phyloP scores from a whole-genome alignment of 257 asterid genomes.

The Salvia rosmarinus region DNA sequence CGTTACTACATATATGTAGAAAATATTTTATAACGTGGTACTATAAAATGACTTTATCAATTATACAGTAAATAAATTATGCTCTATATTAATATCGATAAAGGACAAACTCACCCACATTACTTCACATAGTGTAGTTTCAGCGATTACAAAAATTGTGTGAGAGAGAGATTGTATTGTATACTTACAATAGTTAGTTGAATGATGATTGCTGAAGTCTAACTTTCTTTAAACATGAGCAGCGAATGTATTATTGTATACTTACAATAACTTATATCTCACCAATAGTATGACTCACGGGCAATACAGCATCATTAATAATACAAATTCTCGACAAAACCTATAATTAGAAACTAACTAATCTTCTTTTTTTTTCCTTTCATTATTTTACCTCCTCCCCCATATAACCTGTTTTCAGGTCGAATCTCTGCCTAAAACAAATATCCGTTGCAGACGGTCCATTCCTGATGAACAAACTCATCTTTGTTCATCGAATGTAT shows the following conservation, averaged over 20 bases:
- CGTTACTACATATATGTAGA: too few species aligned
- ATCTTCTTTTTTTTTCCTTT: not conserved
- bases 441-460: not conserved
- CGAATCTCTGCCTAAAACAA: constrained; percentile 7
- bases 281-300: not conserved
- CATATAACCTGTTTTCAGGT: constrained; percentile 22
- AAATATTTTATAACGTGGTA: not conserved
- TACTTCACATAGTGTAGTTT: not conserved
- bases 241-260: not conserved
- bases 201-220: not conserved
- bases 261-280: not conserved
- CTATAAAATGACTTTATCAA: not conserved
- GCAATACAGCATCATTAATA: not conserved
- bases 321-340: not conserved
- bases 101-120: not conserved
- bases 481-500: constrained; percentile 36
- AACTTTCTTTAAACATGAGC: not conserved
- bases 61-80: not conserved
- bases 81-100: not conserved
- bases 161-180: too few species aligned
- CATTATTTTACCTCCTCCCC: not conserved
- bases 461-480: not conserved
- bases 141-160: not conserved
- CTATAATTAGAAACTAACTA: constrained; percentile 1
- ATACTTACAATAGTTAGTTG: not conserved